phyloP scores from a whole-genome alignment of 371 early-diverging fungal species.

The Lichtheimia ornata region DNA sequence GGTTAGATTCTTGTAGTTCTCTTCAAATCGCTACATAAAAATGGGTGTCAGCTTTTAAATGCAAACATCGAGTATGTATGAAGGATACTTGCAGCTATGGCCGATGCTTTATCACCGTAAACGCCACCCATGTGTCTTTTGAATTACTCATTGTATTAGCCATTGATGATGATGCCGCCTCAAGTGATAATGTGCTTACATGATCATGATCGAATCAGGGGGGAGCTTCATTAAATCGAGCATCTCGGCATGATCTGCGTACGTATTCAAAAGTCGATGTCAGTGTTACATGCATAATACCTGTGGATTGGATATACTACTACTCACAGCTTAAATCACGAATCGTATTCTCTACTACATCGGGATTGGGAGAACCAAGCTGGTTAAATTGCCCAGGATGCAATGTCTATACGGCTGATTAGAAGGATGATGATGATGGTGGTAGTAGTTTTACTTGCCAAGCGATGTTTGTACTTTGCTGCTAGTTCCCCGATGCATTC shows the following conservation, averaged over 20 bases:
- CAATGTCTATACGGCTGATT: slow-evolving; percentile 25
- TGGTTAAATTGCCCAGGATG: slow-evolving; percentile 58
- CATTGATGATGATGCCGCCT: neutral
- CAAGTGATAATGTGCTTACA: slow-evolving; percentile 21
- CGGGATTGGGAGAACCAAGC: slow-evolving; percentile 40
- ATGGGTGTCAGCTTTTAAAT: too few relatives aligned
- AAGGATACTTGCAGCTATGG: slow-evolving; percentile 26
- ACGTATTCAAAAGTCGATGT: neutral
- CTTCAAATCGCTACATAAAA: slow-evolving; percentile 48
- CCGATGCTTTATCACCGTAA: slow-evolving; percentile 41
- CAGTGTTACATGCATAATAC: neutral
- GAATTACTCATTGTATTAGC: neutral
- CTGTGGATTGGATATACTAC: too few relatives aligned
- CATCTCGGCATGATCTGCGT: slow-evolving; percentile 46
- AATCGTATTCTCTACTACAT: slow-evolving; percentile 38
- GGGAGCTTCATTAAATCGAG: slow-evolving; percentile 48
- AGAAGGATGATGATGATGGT: too few relatives aligned
- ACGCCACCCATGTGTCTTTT: slow-evolving; percentile 54
- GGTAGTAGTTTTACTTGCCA: too few relatives aligned
- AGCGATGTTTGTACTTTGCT: slow-evolving; percentile 40
- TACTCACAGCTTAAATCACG: slow-evolving; percentile 38
- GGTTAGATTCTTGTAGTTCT: slow-evolving; percentile 33
- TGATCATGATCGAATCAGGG: slow-evolving; percentile 51
- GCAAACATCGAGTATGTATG: neutral
- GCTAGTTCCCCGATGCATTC: slow-evolving; percentile 35